Evolutionary conservation across 2,329 filamentous ascomycete species (phyloP), one percentile per base, ranked within the genome.

Genomic region (Phialocephala subalpina): DNA sequence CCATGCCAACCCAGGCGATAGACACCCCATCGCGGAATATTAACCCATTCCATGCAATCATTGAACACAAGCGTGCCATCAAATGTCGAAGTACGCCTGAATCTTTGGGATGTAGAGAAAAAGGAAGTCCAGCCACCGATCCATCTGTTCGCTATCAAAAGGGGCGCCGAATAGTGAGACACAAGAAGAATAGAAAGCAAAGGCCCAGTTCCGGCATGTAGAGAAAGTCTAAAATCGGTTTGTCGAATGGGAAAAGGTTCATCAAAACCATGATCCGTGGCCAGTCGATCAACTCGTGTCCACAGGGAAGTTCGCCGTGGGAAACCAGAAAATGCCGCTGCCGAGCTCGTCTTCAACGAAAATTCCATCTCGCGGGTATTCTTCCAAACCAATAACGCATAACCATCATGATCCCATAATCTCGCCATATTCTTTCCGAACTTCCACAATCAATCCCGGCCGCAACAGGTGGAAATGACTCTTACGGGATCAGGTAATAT

Each of bases 121-220:
- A 73, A 72, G 72, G 72, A 73, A 74, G 73, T 67, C 75, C 73
- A 73, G 73, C 76, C 73, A 72, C 74, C 61, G 62, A 65, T 64
- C 74, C 66, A 62, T 73, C 73, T 73, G 68, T 62, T 72, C 68
- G 70, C 66, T 71, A 66, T 71, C 67, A 66, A 73, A 71, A 71
- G 67, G 63, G 64, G 67, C 69, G 67, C 65, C 71, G 67, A 70
- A 68, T 74, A 73, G 69, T 76, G 67, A 70, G 70, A 25, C 29
- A 75, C 73, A 75, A 73, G 69, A 73, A 75, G 66, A 74, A 73
- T 73, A 73, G 73, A 73, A 75, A 76, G 70, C 67, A 75, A 75
- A 70, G 63, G 67, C 65, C 72, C 70, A 71, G 70, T 71, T 70
- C 72, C 69, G 58, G 71, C 72, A 75, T 76, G 73, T 71, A 74